Percentiles rank a stretch among this genome's conserved stretches.
phyloP scores from a whole-genome alignment of 2,329 filamentous ascomycete species.

The Calonectria crousiana region DNA sequence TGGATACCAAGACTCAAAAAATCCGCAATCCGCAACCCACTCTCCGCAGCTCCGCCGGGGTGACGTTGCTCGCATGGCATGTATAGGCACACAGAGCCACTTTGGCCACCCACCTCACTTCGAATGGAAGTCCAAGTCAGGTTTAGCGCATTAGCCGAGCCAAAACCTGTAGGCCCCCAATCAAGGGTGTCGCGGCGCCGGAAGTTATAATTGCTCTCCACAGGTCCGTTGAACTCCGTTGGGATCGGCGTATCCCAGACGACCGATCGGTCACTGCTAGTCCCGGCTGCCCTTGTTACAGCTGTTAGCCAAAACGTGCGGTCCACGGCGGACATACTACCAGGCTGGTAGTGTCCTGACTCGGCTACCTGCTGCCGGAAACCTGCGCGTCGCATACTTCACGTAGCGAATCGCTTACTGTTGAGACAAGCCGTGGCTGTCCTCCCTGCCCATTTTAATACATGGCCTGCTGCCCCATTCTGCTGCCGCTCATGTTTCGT shows the following conservation, averaged over 20 bases:
- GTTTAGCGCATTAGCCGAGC: slow-evolving; percentile 4
- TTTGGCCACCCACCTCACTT: neutral
- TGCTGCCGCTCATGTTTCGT: slow-evolving; percentile 26
- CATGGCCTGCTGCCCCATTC: slow-evolving; percentile 22
- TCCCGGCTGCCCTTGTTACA: neutral
- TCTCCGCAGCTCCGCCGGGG: neutral
- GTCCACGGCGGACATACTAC: neutral
- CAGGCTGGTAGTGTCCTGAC: neutral
- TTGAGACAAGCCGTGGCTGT: slow-evolving; percentile 33
- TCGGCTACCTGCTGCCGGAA: slow-evolving; percentile 21
- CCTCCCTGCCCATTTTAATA: slow-evolving; percentile 15
- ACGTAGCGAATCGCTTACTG: slow-evolving; percentile 40
- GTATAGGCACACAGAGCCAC: neutral
- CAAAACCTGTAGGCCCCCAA: neutral
- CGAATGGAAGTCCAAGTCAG: slow-evolving; percentile 19
- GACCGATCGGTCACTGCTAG: slow-evolving; percentile 26
- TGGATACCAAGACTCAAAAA: neutral
- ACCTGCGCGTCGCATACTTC: slow-evolving; percentile 27
- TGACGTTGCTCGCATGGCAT: neutral
- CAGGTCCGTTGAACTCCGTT: slow-evolving; percentile 32
- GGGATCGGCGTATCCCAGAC: slow-evolving; percentile 36
- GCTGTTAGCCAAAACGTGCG: neutral
- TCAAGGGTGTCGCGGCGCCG: slow-evolving; percentile 20
- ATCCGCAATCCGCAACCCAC: neutral
- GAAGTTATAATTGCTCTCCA: slow-evolving; percentile 26